Percentiles rank a stretch among this genome's conserved stretches.
phyloP scores from a whole-genome alignment of 441 rosid genomes.

The Cnidoscolus chayamansa region DNA sequence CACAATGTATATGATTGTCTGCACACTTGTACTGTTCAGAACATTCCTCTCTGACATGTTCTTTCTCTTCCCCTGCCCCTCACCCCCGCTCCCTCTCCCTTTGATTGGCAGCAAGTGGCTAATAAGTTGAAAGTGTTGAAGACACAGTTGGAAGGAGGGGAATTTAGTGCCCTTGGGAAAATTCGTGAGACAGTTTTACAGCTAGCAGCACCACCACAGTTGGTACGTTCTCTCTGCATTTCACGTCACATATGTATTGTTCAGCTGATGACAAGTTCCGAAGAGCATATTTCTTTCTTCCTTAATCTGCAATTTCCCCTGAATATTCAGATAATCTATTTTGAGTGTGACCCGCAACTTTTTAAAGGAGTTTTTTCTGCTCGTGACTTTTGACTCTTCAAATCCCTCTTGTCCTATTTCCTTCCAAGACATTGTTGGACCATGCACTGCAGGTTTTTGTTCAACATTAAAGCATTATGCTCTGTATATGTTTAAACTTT shows the following conservation, averaged over 20 bases:
- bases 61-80: not conserved
- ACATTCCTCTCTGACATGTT: constrained; percentile 13
- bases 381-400: constrained; percentile 1
- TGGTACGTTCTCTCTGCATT: constrained; percentile 47
- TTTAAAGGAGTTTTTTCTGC: not conserved
- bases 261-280: not conserved
- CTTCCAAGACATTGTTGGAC: constrained; percentile 3
- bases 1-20: not conserved
- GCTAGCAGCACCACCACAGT: constrained; percentile 63
- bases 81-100: not conserved
- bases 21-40: constrained; percentile 1
- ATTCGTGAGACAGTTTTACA: constrained; percentile 73
- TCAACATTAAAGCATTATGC: not conserved
- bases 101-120: constrained; percentile 61
- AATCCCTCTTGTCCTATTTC: not conserved
- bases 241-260: constrained; percentile 3
- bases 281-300: not conserved
- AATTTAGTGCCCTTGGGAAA: constrained; percentile 53
- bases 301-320: not conserved
- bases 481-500: constrained; percentile 4
- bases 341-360: not conserved
- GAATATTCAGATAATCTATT: not conserved
- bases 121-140: constrained; percentile 55
- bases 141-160: constrained; percentile 59
- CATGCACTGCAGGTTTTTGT: not conserved